Base-by-base conservation (phyloP, 371 early-diverging fungal genomes). In the Rhizopus microsporus region DNA sequence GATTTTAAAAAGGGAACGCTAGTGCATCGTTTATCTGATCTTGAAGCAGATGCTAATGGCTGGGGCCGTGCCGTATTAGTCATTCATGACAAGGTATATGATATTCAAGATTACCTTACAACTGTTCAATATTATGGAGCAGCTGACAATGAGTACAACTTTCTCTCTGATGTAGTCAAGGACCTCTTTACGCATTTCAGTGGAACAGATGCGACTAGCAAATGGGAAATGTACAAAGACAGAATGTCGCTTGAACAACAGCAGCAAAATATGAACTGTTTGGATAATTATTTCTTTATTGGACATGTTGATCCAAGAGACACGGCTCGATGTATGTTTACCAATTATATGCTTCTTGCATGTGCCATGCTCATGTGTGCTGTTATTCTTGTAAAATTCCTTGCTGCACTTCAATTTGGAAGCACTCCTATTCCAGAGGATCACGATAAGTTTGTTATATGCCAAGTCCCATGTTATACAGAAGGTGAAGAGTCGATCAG, bases 381-480 rank as follows among this genome's bases (percentile, higher is more conserved):
- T 56, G 87, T 94, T 10, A 91, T 94, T 38, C 78, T 86, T 34
- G 80, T 96, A 68, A 96, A 96, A 78, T 93, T 93, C 54, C 75
- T 95, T 62, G 90, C 95, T 1, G 95, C 97, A 0, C 72, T 96
- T 65, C 95, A 93, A 60, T 84, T 96, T 53, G 92, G 93, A 13
- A 72, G 78, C 51, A 65, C 74, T 33, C 82, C 85, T 15, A 82
- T 83, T 40, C 95, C 94, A 4, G 95, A 95, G 66, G 90, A 89
- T 54, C 88, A 89, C 56, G 89, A 91, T 74, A 87, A 90, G 59
- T 97, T 95, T 62, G 89, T 91, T 30, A 88, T 96, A 52, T 81
- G 90, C 58, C 90, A 95, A 67, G 91, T 90, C 12, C 97, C 99
- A n/a, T 98, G 98, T 77, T 99, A 98, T 78, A 96, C 98, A 2